phyloP scores from a whole-genome alignment of 208 protist genomes.

The Trypanosomatidae sp. region DNA sequence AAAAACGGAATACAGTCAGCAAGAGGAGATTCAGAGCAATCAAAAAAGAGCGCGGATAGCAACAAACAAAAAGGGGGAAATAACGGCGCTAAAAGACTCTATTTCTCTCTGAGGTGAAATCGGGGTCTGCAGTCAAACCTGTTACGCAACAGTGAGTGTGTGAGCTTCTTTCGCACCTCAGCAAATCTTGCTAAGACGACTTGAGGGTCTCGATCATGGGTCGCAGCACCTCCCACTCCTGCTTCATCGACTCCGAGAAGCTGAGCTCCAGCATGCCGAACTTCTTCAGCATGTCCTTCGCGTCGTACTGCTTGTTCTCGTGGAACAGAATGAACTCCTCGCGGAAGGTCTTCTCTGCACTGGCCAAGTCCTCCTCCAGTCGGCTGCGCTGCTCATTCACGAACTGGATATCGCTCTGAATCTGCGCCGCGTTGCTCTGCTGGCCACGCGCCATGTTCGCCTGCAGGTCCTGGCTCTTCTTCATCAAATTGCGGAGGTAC shows the following conservation, averaged over 20 bases:
- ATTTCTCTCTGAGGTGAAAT: too few species aligned
- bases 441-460: constrained; percentile 23
- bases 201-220: constrained; percentile 44
- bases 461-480: constrained; percentile 28
- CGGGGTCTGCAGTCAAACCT: too few species aligned
- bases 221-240: constrained; percentile 64
- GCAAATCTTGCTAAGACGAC: too few species aligned
- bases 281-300: constrained; percentile 69
- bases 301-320: constrained; percentile 79
- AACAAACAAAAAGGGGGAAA: too few species aligned
- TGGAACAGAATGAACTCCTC: constrained; percentile 82
- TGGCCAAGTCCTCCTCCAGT: constrained; percentile 35
- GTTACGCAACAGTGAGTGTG: too few species aligned
- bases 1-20: too few species aligned
- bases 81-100: too few species aligned
- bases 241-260: constrained; percentile 63
- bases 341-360: constrained; percentile 39
- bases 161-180: too few species aligned
- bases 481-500: constrained; percentile 32
- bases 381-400: constrained; percentile 32
- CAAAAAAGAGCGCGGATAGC: too few species aligned
- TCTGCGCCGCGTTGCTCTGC: constrained; percentile 24
- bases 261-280: constrained; percentile 83
- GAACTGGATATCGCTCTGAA: constrained; percentile 32
- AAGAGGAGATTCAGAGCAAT: too few species aligned